Conservation (phyloP, 2,329 filamentous ascomycete genomes). For the Paracamarosporium sp. region DNA sequence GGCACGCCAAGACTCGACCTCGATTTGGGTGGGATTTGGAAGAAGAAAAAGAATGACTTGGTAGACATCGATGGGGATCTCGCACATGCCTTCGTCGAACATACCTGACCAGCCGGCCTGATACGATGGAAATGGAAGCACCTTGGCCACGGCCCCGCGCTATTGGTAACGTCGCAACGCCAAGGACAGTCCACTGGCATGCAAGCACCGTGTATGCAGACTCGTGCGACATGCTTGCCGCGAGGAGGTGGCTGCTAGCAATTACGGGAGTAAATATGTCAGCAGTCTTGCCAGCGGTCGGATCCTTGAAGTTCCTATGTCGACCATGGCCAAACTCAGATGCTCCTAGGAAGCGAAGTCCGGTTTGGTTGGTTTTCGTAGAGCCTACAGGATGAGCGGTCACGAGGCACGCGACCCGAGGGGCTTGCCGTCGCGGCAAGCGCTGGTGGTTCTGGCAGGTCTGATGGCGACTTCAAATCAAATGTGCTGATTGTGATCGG, state of each 20-base stretch:
- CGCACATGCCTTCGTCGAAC: not conserved
- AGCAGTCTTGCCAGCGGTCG: too few relatives aligned
- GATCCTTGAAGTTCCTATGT: too few relatives aligned
- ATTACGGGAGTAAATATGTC: too few relatives aligned
- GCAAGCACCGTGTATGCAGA: not conserved
- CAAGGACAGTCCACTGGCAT: not conserved
- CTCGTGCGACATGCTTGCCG: not conserved
- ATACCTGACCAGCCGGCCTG: not conserved
- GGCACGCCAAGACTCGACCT: slow-evolving; percentile 9
- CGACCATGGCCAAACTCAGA: not conserved
- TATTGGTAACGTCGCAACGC: not conserved
- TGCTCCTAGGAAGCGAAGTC: not conserved
- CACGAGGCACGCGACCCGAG: not conserved
- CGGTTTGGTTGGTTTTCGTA: not conserved
- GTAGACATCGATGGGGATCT: not conserved
- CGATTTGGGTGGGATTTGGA: not conserved
- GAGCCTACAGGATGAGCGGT: not conserved
- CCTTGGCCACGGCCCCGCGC: not conserved
- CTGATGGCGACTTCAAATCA: slow-evolving; percentile 4
- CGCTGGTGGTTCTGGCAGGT: not conserved
- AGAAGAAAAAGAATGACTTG: not conserved
- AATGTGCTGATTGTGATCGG: slow-evolving; percentile 11
- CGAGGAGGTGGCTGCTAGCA: too few relatives aligned
- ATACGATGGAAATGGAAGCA: not conserved
- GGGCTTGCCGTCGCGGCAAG: not conserved